Conservation (phyloP, 164 flowering plant genomes). For the Sextonia rubra region DNA sequence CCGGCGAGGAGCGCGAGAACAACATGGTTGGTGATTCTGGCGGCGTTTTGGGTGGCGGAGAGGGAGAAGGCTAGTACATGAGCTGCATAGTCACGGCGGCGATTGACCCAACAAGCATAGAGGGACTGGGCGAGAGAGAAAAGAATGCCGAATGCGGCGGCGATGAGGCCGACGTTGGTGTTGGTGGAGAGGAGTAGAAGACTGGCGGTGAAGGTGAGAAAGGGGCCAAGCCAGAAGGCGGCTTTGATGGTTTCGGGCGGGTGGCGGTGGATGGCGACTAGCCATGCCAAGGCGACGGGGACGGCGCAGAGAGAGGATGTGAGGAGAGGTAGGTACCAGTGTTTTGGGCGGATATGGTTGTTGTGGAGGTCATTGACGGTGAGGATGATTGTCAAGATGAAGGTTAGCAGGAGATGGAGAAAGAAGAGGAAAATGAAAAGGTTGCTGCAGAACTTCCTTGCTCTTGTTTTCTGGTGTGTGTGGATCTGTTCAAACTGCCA, state of each 20-base stretch:
- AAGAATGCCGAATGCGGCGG: constrained; percentile 28
- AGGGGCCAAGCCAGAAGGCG: constrained; percentile 55
- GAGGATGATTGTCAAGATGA: constrained; percentile 30
- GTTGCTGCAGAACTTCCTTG: constrained; percentile 14
- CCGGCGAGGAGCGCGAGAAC: constrained; percentile 13
- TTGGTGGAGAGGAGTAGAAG: constrained; percentile 35
- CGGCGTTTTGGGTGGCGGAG: constrained; percentile 14
- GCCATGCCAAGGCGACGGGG: constrained; percentile 34
- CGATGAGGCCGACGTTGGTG: constrained; percentile 24
- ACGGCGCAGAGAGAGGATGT: constrained; percentile 32
- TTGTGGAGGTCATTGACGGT: constrained; percentile 27
- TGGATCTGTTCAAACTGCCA: constrained; percentile 22
- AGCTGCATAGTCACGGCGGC: constrained; percentile 28
- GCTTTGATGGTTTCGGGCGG: constrained; percentile 34
- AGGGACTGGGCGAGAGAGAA: constrained; percentile 36
- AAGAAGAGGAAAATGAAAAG: constrained; percentile 30
- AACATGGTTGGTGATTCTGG: constrained; percentile 8
- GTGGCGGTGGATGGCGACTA: constrained; percentile 15
- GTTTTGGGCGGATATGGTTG: constrained; percentile 29
- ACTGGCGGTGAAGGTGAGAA: constrained; percentile 32
- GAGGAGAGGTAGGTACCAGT: constrained; percentile 50
- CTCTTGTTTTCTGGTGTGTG: neutral
- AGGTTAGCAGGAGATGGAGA: constrained; percentile 30
- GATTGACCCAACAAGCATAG: constrained; percentile 49
- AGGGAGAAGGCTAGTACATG: constrained; percentile 27